Evolutionary conservation across 2,329 filamentous ascomycete genomes (phyloP), one percentile per base, ranked within the genome.

Genomic region (Trichoderma sp.): DNA sequence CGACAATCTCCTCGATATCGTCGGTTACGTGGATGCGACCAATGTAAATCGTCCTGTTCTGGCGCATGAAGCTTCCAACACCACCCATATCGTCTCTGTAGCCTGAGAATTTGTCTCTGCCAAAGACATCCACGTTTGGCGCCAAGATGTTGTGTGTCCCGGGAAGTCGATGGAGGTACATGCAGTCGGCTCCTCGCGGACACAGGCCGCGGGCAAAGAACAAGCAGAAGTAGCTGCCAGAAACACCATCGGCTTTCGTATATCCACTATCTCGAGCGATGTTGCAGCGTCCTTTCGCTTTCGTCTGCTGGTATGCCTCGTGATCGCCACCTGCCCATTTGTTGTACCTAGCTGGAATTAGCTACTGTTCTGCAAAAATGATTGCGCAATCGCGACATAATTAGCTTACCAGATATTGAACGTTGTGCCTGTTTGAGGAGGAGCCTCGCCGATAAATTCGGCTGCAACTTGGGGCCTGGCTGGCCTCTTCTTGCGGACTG

Each of bases 31-130:
- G 93, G 79, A 99, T 97, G 59, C 94, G 86, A 5, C 96, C 96
- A 0, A 97, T 88, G 75, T 99, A 99, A 6, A 99, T 84, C 0
- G 96, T 99, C 37, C 96, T 87, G 78, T 99, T 99, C 77, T 97
- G 92, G 27, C 96, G 87, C 88, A 94, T 91, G 77, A 99, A 99
- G 71, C 89, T 93, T 31, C 96, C 96, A 2, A 97, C 94, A 73
- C 96, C 96, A 65, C 95, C 94, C 96, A 99, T 98, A 79, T 98
- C 95, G 78, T 98, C 95, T 75, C 94, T 86, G 81, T 97, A 98
- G 77, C 97, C 95, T 72, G 88, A 91, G 76, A 93, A 92, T 83
- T 97, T 97, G 84, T 97, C 95, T 70, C 95, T 87, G 2, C 79
- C 80, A 76, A 99, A 99, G 77, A 94, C 97, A 82, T 99, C 96